Evolutionary conservation across 352 stramenopile genomes (phyloP).

Genomic region (Phytophthora capsici): DNA sequence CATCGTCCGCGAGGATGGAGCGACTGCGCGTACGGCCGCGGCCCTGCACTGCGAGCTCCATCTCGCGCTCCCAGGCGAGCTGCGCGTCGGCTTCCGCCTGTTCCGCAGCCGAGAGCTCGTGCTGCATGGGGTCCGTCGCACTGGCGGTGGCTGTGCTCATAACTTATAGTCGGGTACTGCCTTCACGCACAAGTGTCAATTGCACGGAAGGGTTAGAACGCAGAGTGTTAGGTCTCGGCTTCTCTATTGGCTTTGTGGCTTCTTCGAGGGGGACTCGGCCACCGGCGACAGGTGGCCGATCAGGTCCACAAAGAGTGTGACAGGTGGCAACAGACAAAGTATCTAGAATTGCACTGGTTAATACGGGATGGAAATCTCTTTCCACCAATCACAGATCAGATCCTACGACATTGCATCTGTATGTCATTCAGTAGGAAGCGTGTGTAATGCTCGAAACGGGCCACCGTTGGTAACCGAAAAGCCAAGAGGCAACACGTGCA

Average conservation of each 20-base stretch:
- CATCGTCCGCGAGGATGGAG: conserved; percentile 78
- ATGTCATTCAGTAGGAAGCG: conserved; percentile 1
- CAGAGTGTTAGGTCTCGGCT: conserved; percentile 1
- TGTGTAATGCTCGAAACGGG: conserved; percentile 33
- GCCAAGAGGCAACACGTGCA: conserved; percentile 7
- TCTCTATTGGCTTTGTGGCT: conserved; percentile 31
- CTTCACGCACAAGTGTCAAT: conserved; percentile 7
- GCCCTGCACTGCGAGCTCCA: conserved; percentile 78
- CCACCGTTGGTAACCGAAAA: conserved; percentile 30
- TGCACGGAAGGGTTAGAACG: conserved; percentile 11
- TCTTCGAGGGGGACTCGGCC: conserved; percentile 12
- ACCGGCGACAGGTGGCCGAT: conserved; percentile 14
- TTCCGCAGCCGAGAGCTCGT: conserved; percentile 23
- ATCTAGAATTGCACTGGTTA: not conserved
- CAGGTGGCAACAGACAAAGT: not conserved
- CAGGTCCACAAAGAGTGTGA: conserved; percentile 19
- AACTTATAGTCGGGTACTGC: conserved; percentile 12
- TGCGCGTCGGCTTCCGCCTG: conserved; percentile 60
- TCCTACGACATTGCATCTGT: not conserved
- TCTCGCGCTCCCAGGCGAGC: conserved; percentile 78
- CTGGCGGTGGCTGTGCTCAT: conserved; percentile 34
- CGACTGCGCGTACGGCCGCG: conserved; percentile 79
- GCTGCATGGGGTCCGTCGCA: conserved; percentile 7
- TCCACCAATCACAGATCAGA: conserved; percentile 8
- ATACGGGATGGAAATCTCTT: not conserved